Conservation (phyloP, 192 early-diverging fungal genomes). For the Kappamyces sp. region DNA sequence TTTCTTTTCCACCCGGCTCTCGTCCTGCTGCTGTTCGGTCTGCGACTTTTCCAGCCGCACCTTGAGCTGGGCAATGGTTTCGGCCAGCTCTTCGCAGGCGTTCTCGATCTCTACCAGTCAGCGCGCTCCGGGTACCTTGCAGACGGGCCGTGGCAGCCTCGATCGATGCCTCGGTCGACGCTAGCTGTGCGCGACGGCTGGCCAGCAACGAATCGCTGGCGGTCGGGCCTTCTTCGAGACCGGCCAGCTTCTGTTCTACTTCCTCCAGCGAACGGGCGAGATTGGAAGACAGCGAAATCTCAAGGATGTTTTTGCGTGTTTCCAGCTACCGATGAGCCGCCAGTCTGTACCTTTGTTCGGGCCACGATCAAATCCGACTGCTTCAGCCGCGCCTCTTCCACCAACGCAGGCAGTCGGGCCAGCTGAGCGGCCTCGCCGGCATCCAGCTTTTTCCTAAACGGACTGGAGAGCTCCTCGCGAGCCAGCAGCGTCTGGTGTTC, state of each 20-base stretch:
- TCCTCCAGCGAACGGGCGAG: constrained; percentile 64
- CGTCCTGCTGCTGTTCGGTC: constrained; percentile 43
- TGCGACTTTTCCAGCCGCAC: constrained; percentile 10
- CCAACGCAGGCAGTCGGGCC: constrained; percentile 36
- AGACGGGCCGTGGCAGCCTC: neutral
- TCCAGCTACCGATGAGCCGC: constrained; percentile 47
- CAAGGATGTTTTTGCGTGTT: constrained; percentile 60
- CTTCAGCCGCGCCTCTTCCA: constrained; percentile 43
- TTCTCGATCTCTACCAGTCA: constrained; percentile 14
- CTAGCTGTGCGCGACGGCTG: neutral
- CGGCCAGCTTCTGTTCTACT: constrained; percentile 56
- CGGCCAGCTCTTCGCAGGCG: neutral
- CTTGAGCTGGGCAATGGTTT: neutral
- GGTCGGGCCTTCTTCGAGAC: neutral
- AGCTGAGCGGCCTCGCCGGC: constrained; percentile 24
- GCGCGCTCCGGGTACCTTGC: too few relatives aligned
- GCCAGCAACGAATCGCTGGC: neutral
- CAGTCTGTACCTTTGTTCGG: constrained; percentile 12
- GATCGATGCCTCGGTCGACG: constrained; percentile 1
- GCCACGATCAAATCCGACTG: constrained; percentile 23
- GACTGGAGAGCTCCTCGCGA: neutral
- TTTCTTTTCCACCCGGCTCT: constrained; percentile 42
- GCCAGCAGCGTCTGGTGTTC: neutral
- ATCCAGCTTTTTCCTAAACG: constrained; percentile 21
- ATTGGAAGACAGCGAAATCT: constrained; percentile 66